These are phyloP conservation scores for Ceratobasidium sp. DNA, from an alignment of 1,284 basidiomycete genomes.

Conservation along the genomic window DNA sequence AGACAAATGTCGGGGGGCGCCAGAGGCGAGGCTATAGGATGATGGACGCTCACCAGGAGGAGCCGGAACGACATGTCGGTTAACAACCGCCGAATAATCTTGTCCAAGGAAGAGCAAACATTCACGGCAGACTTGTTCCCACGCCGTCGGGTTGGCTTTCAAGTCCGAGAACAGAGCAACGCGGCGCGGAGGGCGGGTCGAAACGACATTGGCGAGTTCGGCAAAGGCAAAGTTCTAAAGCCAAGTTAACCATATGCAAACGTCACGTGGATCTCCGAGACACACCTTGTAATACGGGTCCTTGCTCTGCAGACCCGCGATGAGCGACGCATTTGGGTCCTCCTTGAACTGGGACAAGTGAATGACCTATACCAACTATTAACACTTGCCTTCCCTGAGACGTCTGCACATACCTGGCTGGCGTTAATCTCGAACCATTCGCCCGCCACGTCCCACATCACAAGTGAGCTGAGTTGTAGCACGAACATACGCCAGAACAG, in stretches of 20 bases:
- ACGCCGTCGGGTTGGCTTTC: conserved; percentile 34
- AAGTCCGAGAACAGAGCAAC: conserved; percentile 40
- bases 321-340: conserved; percentile 25
- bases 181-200: conserved; percentile 19
- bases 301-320: conserved; percentile 31
- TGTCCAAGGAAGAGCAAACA: conserved; percentile 39
- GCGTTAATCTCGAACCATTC: conserved; percentile 31
- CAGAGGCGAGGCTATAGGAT: background rate
- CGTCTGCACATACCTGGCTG: conserved; percentile 7
- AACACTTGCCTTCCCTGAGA: background rate
- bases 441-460: conserved; percentile 33
- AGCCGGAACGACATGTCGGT: conserved; percentile 18
- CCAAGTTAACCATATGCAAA: background rate
- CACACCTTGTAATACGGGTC: conserved; percentile 25
- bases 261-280: background rate
- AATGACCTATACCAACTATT: background rate
- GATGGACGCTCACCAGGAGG: background rate
- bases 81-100: conserved; percentile 39
- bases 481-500: conserved; percentile 28
- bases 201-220: conserved; percentile 28
- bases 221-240: conserved; percentile 29
- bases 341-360: conserved; percentile 33
- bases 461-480: conserved; percentile 5
- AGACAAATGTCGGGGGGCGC: too few species aligned
- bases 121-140: conserved; percentile 39